A percentile compares a stretch with the other conserved stretches of the same genome.
Evolutionary conservation across 257 asterid genomes (phyloP).

Genomic region (Solanum neorickii): DNA sequence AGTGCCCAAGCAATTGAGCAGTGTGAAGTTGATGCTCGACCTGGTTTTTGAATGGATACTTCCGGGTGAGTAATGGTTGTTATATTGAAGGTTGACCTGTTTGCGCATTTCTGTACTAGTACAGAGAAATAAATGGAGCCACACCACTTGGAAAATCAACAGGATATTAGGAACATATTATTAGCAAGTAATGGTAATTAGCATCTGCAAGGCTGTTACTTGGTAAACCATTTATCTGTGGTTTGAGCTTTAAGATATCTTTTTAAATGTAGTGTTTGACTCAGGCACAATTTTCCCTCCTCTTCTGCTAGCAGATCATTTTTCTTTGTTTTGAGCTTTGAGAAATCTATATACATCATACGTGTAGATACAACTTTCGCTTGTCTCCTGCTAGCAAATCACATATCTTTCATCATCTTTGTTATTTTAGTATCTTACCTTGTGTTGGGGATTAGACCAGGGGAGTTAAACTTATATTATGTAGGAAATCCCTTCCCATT

Average conservation of each 20-base stretch:
- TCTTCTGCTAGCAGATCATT: background rate
- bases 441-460: background rate
- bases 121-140: background rate
- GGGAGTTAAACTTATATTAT: background rate
- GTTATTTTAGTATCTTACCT: background rate
- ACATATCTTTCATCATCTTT: background rate
- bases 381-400: background rate
- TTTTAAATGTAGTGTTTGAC: background rate
- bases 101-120: background rate
- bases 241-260: background rate
- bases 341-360: background rate
- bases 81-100: background rate
- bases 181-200: background rate
- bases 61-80: slow-evolving; percentile 34
- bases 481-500: background rate
- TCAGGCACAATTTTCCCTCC: background rate
- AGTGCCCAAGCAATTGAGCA: slow-evolving; percentile 40
- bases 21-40: slow-evolving; percentile 44
- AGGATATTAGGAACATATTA: background rate
- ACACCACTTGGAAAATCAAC: background rate
- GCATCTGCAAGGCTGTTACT: background rate
- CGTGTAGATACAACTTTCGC: background rate
- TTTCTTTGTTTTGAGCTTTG: background rate
- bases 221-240: background rate
- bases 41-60: slow-evolving; percentile 64